A percentile compares a stretch with the other conserved stretches of the same genome.
These are phyloP conservation scores for Fermentozyma sake DNA, from an alignment of 1,139 yeast genomes.

Conservation along the genomic window DNA sequence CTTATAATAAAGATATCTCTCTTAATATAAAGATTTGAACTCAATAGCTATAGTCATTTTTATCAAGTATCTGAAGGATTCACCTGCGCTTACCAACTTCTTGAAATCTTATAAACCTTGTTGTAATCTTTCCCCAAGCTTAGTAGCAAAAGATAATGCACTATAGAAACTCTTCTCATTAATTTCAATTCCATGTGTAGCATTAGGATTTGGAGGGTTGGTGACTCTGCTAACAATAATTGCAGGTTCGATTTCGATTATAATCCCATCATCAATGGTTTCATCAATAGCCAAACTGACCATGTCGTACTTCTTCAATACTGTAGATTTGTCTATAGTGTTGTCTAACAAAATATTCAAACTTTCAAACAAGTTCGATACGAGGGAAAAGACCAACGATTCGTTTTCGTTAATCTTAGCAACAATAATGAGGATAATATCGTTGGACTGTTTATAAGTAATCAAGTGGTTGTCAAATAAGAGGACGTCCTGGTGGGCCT, in stretches of 20 bases:
- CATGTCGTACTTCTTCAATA: slow-evolving; percentile 82
- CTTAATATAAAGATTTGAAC: too few relatives aligned
- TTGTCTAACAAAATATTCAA: slow-evolving; percentile 71
- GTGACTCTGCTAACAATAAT: slow-evolving; percentile 88
- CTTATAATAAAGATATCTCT: too few relatives aligned
- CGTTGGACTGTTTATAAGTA: slow-evolving; percentile 83
- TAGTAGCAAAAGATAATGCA: slow-evolving; percentile 82
- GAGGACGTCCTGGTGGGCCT: slow-evolving; percentile 75
- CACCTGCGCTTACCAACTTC: too few relatives aligned
- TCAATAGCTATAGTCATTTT: too few relatives aligned
- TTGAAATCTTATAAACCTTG: slow-evolving; percentile 60
- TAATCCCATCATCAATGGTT: slow-evolving; percentile 85
- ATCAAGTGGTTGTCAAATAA: slow-evolving; percentile 75
- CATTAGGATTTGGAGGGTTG: slow-evolving; percentile 52
- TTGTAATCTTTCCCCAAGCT: slow-evolving; percentile 80
- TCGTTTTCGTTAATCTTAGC: slow-evolving; percentile 81
- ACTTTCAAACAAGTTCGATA: slow-evolving; percentile 76
- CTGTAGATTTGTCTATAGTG: slow-evolving; percentile 72
- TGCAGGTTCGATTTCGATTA: slow-evolving; percentile 84
- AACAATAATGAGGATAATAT: slow-evolving; percentile 67
- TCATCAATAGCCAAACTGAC: slow-evolving; percentile 86
- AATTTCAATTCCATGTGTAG: slow-evolving; percentile 56
- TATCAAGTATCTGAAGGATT: too few relatives aligned
- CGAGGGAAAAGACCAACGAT: slow-evolving; percentile 69
- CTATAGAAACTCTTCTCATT: slow-evolving; percentile 83